Evolutionary conservation across 805 yeast species (phyloP), one percentile per base, ranked within the genome.

Genomic region (Yamadazyma philogaea): DNA sequence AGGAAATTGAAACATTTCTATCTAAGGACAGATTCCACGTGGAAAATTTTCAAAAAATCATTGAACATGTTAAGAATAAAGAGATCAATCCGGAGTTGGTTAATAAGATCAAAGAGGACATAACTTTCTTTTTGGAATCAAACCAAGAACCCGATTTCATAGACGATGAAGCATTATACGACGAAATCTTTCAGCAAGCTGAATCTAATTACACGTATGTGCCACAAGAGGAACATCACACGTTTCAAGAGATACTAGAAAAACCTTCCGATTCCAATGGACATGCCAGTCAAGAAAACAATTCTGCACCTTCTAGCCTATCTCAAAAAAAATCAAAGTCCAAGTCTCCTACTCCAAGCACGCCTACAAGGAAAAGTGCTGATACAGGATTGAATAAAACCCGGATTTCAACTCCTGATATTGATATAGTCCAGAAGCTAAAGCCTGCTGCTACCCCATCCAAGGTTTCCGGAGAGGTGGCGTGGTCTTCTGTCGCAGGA

Each of bases 401-500:
- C 30, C 15, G 41, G 15, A 40, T 31, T 7, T 36, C 49, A 1
- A 53, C 58, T 14, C 60, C 62, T 7, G 73, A 68, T 14, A 42
- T 60, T 5, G 74, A 64, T 4, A 68, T 70, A 22, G 60, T 70
- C 27, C 68, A 68, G 39, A 67, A 65, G 6, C 57, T 77, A 48
- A 77, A 75, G 53, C 83, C 84, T 1, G 81, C 83, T 1, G 63
- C 77, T 3, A 65, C 76, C 5, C 83, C 82, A 10, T 59, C 72
- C 6, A 73, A 73, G 50, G 78, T 80, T 7, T 67, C 74, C 7
- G 78, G 79, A 11, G 78, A 74, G 37, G 59, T 79, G 40, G 78
- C 78, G 53, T 79, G 81, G 69, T 68, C 82, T 0, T 64, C 79
- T 1, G 80, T 80, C 4, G 81, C 79, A 4, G 75, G 76, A 5